phyloP scores from a whole-genome alignment of 495 filamentous ascomycete species.

The Penicillium ucsense region DNA sequence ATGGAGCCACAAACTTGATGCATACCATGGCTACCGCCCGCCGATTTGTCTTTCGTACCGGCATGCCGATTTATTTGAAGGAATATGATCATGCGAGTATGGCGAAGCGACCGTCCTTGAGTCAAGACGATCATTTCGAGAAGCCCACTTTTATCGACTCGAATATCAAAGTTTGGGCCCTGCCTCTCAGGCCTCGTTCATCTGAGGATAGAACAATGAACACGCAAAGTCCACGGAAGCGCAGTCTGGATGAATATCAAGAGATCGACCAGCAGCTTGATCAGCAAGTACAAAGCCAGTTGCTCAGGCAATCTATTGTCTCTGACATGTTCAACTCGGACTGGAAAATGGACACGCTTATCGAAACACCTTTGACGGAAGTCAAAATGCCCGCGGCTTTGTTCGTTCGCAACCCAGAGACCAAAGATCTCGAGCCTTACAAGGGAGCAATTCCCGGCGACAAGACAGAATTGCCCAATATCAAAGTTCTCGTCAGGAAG shows the following conservation, averaged over 20 bases:
- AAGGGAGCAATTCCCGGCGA: slow-evolving; percentile 51
- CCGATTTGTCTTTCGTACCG: slow-evolving; percentile 78
- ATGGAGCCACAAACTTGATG: slow-evolving; percentile 66
- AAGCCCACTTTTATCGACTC: slow-evolving; percentile 64
- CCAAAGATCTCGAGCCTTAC: slow-evolving; percentile 57
- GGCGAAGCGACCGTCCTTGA: slow-evolving; percentile 6
- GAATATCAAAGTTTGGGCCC: slow-evolving; percentile 72
- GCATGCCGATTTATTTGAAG: slow-evolving; percentile 55
- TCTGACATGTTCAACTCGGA: slow-evolving; percentile 72
- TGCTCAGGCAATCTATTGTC: slow-evolving; percentile 51
- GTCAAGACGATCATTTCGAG: slow-evolving; percentile 25
- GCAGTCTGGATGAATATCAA: slow-evolving; percentile 50
- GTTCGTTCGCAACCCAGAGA: slow-evolving; percentile 55
- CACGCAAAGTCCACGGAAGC: slow-evolving; percentile 42
- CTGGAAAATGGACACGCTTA: slow-evolving; percentile 61
- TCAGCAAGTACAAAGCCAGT: slow-evolving; percentile 30
- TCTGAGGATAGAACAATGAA: slow-evolving; percentile 1
- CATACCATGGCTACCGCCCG: slow-evolving; percentile 76
- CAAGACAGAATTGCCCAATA: slow-evolving; percentile 42
- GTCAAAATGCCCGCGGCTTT: slow-evolving; percentile 60
- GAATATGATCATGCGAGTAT: slow-evolving; percentile 49
- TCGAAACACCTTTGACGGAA: slow-evolving; percentile 51
- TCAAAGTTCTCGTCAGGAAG: slow-evolving; percentile 62
- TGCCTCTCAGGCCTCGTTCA: slow-evolving; percentile 42
- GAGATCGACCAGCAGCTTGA: slow-evolving; percentile 17